phyloP scores from a whole-genome alignment of 345 rosid genomes.

The Linum tenue region DNA sequence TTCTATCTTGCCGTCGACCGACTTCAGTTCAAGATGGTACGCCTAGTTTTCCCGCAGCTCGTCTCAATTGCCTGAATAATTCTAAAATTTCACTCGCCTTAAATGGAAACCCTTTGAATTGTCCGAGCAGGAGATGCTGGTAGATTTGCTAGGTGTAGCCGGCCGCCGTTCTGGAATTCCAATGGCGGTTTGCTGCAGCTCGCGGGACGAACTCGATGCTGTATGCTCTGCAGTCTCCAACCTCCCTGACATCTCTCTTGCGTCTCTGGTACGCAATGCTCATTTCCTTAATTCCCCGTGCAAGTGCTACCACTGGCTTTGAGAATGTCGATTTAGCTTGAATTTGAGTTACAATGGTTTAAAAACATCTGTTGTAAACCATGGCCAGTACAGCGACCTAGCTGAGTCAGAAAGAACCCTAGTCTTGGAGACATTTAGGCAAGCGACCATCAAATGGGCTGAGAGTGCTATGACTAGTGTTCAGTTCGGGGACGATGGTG shows the following conservation, averaged over 20 bases:
- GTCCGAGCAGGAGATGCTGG: slow-evolving; percentile 51
- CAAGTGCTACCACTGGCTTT: too few relatives aligned
- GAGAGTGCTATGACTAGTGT: slow-evolving; percentile 21
- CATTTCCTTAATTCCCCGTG: too few relatives aligned
- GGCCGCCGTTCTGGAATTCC: slow-evolving; percentile 69
- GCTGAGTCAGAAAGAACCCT: slow-evolving; percentile 48
- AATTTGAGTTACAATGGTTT: background rate
- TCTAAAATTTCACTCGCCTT: too few relatives aligned
- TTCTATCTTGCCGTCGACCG: slow-evolving; percentile 89
- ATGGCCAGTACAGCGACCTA: slow-evolving; percentile 62
- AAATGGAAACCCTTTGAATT: background rate
- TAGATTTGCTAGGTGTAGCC: slow-evolving; percentile 52
- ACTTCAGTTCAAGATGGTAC: slow-evolving; percentile 75
- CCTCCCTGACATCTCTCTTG: slow-evolving; percentile 60
- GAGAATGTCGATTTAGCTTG: too few relatives aligned
- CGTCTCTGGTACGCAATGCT: slow-evolving; percentile 39
- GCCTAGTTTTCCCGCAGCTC: background rate
- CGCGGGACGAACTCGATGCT: slow-evolving; percentile 88
- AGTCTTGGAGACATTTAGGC: slow-evolving; percentile 52
- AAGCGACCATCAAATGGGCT: slow-evolving; percentile 48
- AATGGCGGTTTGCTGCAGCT: slow-evolving; percentile 74
- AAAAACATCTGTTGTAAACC: background rate
- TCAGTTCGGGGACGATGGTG: slow-evolving; percentile 32
- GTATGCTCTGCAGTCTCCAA: slow-evolving; percentile 66
- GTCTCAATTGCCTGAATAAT: background rate